Conservation (phyloP, 225 moss, liverwort and hornwort genomes). For the Sphagnum tenellum region DNA sequence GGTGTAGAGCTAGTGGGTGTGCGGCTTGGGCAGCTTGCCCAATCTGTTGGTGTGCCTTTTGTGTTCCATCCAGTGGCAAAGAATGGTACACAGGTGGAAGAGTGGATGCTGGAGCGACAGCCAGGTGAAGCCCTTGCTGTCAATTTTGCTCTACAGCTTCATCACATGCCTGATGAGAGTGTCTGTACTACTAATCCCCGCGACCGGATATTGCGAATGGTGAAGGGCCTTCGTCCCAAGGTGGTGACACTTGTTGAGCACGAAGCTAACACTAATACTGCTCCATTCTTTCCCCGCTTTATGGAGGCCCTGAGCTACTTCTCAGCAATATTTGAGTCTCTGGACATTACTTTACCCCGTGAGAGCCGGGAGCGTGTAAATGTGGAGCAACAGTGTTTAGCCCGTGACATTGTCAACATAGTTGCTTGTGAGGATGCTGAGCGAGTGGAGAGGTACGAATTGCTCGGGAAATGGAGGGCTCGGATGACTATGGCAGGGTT, state of each 20-base stretch:
- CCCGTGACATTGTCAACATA: conserved; percentile 8
- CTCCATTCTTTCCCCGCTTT: conserved; percentile 5
- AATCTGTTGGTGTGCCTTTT: not conserved
- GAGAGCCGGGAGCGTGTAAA: not conserved
- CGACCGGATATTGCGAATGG: not conserved
- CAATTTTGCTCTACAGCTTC: conserved; percentile 4
- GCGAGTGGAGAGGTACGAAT: conserved; percentile 7
- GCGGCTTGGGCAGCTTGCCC: too few relatives aligned
- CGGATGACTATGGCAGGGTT: conserved; percentile 8
- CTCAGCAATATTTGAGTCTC: conserved; percentile 7
- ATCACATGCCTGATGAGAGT: conserved; percentile 6
- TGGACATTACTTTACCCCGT: conserved; percentile 2
- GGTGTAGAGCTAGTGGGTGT: too few relatives aligned
- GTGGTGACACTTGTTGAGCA: conserved; percentile 8
- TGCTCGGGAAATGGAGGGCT: conserved; percentile 3
- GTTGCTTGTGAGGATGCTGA: conserved; percentile 5
- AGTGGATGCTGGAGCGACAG: not conserved
- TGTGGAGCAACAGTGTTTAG: conserved; percentile 6
- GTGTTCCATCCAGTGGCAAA: conserved; percentile 3
- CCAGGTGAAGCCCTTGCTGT: conserved; percentile 8
- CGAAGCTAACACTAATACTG: conserved; percentile 6
- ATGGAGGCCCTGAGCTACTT: conserved; percentile 4
- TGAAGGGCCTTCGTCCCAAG: conserved; percentile 1
- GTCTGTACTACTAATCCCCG: not conserved
- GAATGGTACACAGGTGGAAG: not conserved